phyloP scores from a whole-genome alignment of 208 protist species.

The Histomonas meleagridis region DNA sequence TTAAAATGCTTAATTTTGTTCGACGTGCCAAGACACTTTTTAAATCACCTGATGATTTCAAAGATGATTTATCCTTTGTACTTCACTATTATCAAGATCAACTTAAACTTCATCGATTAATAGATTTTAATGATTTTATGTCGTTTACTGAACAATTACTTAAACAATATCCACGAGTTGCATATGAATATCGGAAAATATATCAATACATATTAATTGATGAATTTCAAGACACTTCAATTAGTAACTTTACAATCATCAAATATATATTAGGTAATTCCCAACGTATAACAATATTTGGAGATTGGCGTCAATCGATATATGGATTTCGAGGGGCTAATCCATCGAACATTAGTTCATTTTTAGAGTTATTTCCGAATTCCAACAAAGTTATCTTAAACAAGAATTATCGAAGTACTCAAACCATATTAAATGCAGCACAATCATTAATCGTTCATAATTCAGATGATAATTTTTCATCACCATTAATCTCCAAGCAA shows the following conservation, averaged over 20 bases:
- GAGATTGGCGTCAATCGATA: conserved; percentile 16
- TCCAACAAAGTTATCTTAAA: not conserved
- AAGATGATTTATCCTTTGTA: not conserved
- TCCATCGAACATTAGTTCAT: not conserved
- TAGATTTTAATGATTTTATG: conserved; percentile 46
- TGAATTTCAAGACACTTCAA: conserved; percentile 45
- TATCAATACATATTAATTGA: conserved; percentile 43
- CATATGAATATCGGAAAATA: not conserved
- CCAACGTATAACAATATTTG: conserved; percentile 3
- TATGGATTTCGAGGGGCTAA: conserved; percentile 28
- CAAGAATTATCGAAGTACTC: not conserved
- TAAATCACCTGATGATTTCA: not conserved
- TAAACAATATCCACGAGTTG: conserved; percentile 34
- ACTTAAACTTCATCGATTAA: conserved; percentile 15
- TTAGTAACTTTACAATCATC: conserved; percentile 35
- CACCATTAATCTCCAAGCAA: not conserved
- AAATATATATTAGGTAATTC: conserved; percentile 17
- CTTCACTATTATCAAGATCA: conserved; percentile 37
- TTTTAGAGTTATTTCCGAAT: not conserved
- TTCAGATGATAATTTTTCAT: not conserved
- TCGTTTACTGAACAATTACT: conserved; percentile 40
- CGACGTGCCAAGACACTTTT: not conserved
- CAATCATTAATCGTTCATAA: not conserved
- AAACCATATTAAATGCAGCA: not conserved
- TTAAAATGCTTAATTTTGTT: conserved; percentile 30